Evolutionary conservation across 306 rosid genomes (phyloP), one percentile per base, ranked within the genome.

Genomic region (Quillaja saponaria): DNA sequence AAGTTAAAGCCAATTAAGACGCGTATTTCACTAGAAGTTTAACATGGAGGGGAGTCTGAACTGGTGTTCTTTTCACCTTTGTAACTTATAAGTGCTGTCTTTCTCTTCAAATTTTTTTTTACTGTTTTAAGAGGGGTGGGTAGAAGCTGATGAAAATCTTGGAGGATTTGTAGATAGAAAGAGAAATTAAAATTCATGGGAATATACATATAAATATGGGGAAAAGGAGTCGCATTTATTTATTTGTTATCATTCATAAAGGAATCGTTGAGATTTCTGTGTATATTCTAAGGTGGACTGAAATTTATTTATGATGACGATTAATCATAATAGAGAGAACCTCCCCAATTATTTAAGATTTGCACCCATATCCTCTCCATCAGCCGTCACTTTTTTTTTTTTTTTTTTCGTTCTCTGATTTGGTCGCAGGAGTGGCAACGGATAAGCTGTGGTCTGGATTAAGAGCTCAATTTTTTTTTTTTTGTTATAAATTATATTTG

Each of bases 1-100:
- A 87, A 85, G 78, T 81, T 91, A 58, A 87, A 90, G 79, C 97
- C 97, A 5, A 90, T 90, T 16, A 90, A 81, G 76, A 90, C 97
- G 25, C 87, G 97, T 6, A 74, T 76, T 51, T 73, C 88, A 0
- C 80, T 74, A 2, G 63, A 65, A 21, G 74, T 55, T 33, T 87
- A 68, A 87, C 15, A 6, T 16, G 6, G 51, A 19, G 49, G 41
- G 49, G 35, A 13, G 45, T 15, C 52, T 34, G 59, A 28, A 40
- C 5, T 56, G 70, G 39, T 39, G 46, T 40, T 52, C 31, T 50
- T 35, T 48, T 40, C 39, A 54, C 68, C 64, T 68, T 46, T 72
- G 78, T 71, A 69, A 73, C 65, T 54, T 45, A 15, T 57, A 66
- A 15, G 54, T 42, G 37, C 61, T 72, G 63, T 64, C 49, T 48